A percentile compares a stretch with the other conserved stretches of the same genome.
phyloP scores from a whole-genome alignment of 805 yeast species.

The Scheffersomyces amazonensis region DNA sequence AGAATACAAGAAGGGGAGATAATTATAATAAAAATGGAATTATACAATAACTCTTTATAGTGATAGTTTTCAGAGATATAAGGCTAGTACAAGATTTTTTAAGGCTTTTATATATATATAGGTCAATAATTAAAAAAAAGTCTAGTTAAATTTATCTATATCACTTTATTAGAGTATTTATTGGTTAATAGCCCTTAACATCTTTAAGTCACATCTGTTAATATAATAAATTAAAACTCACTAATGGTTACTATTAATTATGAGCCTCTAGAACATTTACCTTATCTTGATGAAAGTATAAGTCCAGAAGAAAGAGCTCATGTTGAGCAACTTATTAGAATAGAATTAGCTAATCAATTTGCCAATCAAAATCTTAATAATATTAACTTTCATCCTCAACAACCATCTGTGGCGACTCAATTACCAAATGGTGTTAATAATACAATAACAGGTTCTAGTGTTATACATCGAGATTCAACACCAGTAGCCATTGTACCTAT shows the following conservation, averaged over 20 bases:
- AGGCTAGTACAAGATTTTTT: no score
- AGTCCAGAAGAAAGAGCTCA: slow-evolving; percentile 32
- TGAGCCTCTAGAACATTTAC: slow-evolving; percentile 35
- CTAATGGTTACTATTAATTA: slow-evolving; percentile 27
- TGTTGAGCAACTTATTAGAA: slow-evolving; percentile 31
- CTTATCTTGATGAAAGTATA: slow-evolving; percentile 30
- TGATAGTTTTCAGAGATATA: no score
- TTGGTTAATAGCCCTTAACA: no score
- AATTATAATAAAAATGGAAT: no score
- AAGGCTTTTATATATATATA: no score
- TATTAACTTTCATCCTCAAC: slow-evolving; percentile 1
- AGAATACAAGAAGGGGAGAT: no score
- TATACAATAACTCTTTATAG: no score
- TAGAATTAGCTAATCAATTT: slow-evolving; percentile 17
- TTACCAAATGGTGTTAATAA: neutral
- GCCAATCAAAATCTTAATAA: slow-evolving; percentile 3
- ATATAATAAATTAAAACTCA: no score
- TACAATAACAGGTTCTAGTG: neutral
- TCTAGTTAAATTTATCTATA: no score
- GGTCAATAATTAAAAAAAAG: no score
- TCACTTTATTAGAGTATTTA: no score
- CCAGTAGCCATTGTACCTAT: neutral
- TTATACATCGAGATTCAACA: neutral
- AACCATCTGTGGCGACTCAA: neutral
- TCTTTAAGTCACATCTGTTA: no score